Evolutionary conservation across 176 grass and related monocot genomes (phyloP).

Genomic region (Carex pumila): DNA sequence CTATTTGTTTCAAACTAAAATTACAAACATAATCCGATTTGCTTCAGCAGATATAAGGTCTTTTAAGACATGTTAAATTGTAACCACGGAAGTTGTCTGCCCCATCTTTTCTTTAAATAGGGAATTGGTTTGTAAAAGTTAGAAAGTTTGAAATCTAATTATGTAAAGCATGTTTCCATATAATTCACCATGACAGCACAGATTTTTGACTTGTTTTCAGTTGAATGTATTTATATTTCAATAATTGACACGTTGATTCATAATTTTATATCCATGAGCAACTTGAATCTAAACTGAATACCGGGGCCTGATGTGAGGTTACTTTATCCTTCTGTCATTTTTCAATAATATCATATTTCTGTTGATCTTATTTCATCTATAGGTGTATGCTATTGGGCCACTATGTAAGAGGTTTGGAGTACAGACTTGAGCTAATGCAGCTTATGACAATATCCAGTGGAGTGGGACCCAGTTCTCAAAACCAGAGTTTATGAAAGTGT

Average conservation of each 20-base stretch:
- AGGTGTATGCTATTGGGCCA: slow-evolving; percentile 98
- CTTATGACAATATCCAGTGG: slow-evolving; percentile 48
- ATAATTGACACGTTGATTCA: background rate
- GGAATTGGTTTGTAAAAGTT: background rate
- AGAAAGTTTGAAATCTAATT: background rate
- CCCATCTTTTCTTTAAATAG: background rate
- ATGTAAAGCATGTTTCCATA: background rate
- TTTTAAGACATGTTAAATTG: background rate
- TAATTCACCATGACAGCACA: background rate
- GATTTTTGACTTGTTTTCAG: background rate
- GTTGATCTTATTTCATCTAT: slow-evolving; percentile 1
- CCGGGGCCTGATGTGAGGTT: background rate
- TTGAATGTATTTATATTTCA: background rate
- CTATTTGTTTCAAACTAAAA: background rate
- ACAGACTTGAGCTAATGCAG: slow-evolving; percentile 63
- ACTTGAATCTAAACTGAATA: background rate
- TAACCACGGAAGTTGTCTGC: background rate
- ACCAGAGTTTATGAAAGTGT: slow-evolving; percentile 14
- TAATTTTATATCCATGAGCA: background rate
- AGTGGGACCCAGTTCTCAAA: slow-evolving; percentile 29
- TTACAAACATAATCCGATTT: background rate
- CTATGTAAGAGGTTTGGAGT: slow-evolving; percentile 84
- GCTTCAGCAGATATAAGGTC: background rate
- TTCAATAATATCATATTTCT: background rate
- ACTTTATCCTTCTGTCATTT: background rate